Percentiles rank a stretch among this genome's conserved stretches.
These are phyloP conservation scores for Panaeolus cyanescens DNA, from an alignment of 768 basidiomycete species.

Conservation along the genomic window DNA sequence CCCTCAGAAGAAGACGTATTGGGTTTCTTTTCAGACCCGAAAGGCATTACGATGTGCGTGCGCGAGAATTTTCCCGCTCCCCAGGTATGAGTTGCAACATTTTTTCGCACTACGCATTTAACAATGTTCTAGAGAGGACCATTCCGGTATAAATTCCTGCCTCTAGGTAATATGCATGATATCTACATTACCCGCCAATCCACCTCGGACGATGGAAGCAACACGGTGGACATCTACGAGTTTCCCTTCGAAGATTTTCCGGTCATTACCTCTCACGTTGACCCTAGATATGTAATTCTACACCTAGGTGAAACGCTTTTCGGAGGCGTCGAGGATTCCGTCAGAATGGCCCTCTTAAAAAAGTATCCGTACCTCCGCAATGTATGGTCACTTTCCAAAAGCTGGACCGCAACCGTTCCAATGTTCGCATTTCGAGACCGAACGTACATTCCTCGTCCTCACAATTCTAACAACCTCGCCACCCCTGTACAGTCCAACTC, in stretches of 20 bases:
- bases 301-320: not conserved
- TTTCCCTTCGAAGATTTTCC: not conserved
- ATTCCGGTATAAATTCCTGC: too few species aligned
- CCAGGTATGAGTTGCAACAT: too few species aligned
- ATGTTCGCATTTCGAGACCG: too few species aligned
- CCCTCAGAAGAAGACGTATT: too few species aligned
- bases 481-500: too few species aligned
- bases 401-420: too few species aligned
- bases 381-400: not conserved
- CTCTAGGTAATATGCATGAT: not conserved
- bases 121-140: not conserved
- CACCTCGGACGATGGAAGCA: not conserved
- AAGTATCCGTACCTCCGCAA: too few species aligned
- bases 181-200: not conserved
- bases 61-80: not conserved
- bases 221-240: not conserved
- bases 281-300: not conserved
- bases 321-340: too few species aligned
- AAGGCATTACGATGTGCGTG: not conserved
- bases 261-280: not conserved
- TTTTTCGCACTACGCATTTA: not conserved
- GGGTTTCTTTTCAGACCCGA: not conserved
- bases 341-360: too few species aligned
- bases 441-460: too few species aligned
- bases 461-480: too few species aligned